phyloP scores from a whole-genome alignment of 371 early-diverging fungal species.

The Entomophthora muscae region DNA sequence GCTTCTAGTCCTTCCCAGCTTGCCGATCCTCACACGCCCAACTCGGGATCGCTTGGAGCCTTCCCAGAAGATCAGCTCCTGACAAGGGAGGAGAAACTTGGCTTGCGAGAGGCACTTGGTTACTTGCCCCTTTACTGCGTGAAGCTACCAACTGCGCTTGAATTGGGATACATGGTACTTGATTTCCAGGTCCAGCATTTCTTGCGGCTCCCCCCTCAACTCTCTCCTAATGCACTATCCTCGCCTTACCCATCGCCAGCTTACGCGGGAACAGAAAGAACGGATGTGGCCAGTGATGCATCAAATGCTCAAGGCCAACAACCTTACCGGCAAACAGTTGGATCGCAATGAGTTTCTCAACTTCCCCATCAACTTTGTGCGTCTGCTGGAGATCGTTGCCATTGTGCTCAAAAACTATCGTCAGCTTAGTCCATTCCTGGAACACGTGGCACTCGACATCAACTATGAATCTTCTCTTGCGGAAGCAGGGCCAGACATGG shows the following conservation, averaged over 20 bases:
- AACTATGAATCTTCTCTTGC: background rate
- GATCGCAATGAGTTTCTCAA: background rate
- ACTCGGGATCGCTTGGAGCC: background rate
- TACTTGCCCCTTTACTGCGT: background rate
- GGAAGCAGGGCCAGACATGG: background rate
- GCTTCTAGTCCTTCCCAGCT: background rate
- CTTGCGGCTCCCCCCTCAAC: background rate
- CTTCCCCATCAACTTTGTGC: background rate
- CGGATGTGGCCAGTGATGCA: slow-evolving; percentile 6
- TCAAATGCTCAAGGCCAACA: background rate
- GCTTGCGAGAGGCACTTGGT: background rate
- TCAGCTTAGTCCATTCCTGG: background rate
- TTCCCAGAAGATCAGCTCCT: background rate
- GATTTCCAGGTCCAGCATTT: slow-evolving; percentile 4
- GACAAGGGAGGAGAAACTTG: background rate
- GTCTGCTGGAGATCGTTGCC: background rate
- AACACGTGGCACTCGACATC: background rate
- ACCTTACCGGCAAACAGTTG: background rate
- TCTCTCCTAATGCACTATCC: background rate
- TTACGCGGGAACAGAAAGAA: background rate
- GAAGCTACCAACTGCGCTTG: background rate
- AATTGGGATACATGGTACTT: background rate
- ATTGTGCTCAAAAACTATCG: background rate
- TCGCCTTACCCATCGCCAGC: background rate
- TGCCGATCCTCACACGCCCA: background rate